Conservation (phyloP, 352 stramenopile species). For the Pythium periplocum region DNA sequence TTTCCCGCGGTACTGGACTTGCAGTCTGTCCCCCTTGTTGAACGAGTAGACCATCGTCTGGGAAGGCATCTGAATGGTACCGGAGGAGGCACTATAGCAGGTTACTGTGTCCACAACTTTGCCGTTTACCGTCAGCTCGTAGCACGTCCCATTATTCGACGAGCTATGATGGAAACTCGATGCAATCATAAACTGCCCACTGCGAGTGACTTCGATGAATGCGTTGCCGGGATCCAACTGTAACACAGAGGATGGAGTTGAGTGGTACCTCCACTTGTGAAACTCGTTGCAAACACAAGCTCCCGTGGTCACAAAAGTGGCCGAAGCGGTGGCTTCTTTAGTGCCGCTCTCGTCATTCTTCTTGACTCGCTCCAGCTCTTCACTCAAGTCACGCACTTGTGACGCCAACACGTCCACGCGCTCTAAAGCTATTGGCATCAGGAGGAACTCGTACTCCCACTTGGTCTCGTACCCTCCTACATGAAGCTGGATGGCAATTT, state of each 20-base stretch:
- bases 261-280: no score
- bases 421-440: not conserved
- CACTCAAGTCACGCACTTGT: not conserved
- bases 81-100: not conserved
- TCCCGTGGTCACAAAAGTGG: no score
- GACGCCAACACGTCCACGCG: not conserved
- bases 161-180: conserved; percentile 5
- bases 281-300: no score
- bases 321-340: not conserved
- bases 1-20: conserved; percentile 8
- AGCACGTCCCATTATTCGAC: conserved; percentile 3
- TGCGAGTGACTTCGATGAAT: not conserved
- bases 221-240: no score
- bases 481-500: not conserved
- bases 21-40: not conserved
- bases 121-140: conserved; percentile 7
- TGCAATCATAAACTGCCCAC: conserved; percentile 8
- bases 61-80: conserved; percentile 4
- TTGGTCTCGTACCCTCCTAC: not conserved
- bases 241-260: no score
- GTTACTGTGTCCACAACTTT: conserved; percentile 6
- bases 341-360: not conserved
- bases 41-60: not conserved
- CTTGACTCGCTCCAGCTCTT: not conserved
- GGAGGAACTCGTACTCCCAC: conserved; percentile 1